These are phyloP conservation scores for Aspergillus sp. DNA, from an alignment of 2,329 filamentous ascomycete genomes.

Conservation along the genomic window DNA sequence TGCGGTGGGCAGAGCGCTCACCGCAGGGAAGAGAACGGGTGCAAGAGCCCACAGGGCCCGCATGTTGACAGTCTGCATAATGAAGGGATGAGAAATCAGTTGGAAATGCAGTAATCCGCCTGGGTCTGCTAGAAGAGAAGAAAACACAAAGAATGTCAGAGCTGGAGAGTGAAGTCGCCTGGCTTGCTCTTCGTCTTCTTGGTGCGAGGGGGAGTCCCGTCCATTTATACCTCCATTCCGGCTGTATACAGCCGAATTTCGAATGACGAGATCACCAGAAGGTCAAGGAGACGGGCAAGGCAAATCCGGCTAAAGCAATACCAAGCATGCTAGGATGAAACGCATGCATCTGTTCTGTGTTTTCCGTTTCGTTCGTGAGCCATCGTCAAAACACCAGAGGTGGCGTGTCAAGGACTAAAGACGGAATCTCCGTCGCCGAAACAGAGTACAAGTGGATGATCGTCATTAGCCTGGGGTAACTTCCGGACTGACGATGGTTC, in stretches of 20 bases:
- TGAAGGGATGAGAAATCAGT: not conserved
- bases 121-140: not conserved
- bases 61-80: constrained; percentile 18
- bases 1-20: constrained; percentile 18
- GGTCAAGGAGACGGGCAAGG: constrained; percentile 8
- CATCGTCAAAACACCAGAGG: not conserved
- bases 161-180: not conserved
- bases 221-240: constrained; percentile 1
- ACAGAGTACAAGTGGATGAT: constrained; percentile 11
- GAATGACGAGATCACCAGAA: constrained; percentile 5
- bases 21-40: constrained; percentile 18
- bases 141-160: not conserved
- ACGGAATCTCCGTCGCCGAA: constrained; percentile 16
- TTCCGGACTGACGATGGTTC: not conserved
- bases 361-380: not conserved
- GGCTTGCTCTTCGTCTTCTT: not conserved
- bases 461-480: constrained; percentile 8
- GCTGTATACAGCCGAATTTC: not conserved
- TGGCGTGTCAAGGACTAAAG: not conserved
- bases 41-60: constrained; percentile 16
- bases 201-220: not conserved
- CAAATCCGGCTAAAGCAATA: constrained; percentile 2
- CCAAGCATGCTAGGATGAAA: not conserved
- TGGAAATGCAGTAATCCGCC: not conserved
- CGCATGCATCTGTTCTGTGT: not conserved